Evolutionary conservation across 2,329 filamentous ascomycete species (phyloP).

Genomic region (Ophiocordyceps unilateralis): DNA sequence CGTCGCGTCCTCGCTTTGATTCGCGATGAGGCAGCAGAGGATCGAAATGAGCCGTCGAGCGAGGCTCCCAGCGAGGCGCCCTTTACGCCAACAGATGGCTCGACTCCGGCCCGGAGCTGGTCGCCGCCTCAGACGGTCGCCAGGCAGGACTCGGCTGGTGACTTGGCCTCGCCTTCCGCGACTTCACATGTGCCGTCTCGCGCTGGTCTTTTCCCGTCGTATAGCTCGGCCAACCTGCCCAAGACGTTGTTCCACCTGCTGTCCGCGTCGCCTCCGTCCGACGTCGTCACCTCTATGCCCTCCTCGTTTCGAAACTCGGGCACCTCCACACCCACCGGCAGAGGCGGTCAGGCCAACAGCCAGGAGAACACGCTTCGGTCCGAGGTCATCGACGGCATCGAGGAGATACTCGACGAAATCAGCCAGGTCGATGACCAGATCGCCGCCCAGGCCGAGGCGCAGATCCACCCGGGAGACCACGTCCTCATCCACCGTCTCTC

Average conservation of each 20-base stretch:
- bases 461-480: constrained; percentile 86
- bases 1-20: constrained; percentile 80
- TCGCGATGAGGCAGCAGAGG: constrained; percentile 75
- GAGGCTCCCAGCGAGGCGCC: constrained; percentile 38
- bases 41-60: constrained; percentile 45
- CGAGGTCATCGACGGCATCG: constrained; percentile 84
- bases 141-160: constrained; percentile 17
- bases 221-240: constrained; percentile 46
- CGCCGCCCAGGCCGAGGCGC: constrained; percentile 69
- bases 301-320: constrained; percentile 32
- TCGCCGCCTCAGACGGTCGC: constrained; percentile 12
- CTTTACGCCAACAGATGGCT: constrained; percentile 19
- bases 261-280: constrained; percentile 45
- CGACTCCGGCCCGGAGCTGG: constrained; percentile 11
- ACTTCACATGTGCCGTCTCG: no score
- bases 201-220: constrained; percentile 43
- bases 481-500: constrained; percentile 82
- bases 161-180: constrained; percentile 11
- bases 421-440: constrained; percentile 88
- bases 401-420: constrained; percentile 91
- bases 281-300: constrained; percentile 14
- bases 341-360: constrained; percentile 20
- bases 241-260: constrained; percentile 83
- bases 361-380: constrained; percentile 58
- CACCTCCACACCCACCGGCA: constrained; percentile 28